Evolutionary conservation across 495 filamentous ascomycete genomes (phyloP).

Genomic region (Copromyces sp.): DNA sequence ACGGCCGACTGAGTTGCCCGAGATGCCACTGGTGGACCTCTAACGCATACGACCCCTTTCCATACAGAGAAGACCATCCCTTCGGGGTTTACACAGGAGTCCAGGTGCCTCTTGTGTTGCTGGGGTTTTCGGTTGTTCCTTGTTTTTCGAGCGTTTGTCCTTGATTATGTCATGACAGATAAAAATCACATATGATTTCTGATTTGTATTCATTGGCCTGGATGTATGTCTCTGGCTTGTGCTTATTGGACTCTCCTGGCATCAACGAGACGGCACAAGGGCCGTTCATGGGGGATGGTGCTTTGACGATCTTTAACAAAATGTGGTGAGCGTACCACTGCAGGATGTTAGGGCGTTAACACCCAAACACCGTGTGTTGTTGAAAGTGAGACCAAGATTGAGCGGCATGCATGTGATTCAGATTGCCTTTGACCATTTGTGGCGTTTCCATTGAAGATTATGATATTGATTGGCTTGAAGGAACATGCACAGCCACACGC

Average conservation of each 20-base stretch:
- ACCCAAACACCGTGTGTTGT: not conserved
- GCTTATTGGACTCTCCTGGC: not conserved
- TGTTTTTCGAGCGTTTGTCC: not conserved
- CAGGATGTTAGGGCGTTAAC: not conserved
- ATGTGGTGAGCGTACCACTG: not conserved
- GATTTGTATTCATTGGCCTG: not conserved
- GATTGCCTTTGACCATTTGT: not conserved
- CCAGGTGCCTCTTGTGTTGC: not conserved
- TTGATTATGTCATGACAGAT: not conserved
- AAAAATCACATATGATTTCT: not conserved
- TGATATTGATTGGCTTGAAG: conserved; percentile 4
- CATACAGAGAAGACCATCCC: not conserved
- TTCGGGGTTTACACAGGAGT: not conserved
- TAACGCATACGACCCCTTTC: not conserved
- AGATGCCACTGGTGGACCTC: not conserved
- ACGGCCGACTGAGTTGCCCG: not conserved
- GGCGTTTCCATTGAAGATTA: not conserved
- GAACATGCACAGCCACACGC: conserved; percentile 14
- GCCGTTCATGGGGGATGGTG: not conserved
- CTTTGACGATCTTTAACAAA: not conserved
- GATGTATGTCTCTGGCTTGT: not conserved
- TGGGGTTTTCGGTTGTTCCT: not conserved
- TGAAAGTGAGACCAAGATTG: not conserved
- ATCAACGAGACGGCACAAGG: not conserved
- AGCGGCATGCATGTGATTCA: not conserved